Base-by-base conservation (phyloP, 2,329 filamentous ascomycete genomes). In the Exophiala lecanii-corni region DNA sequence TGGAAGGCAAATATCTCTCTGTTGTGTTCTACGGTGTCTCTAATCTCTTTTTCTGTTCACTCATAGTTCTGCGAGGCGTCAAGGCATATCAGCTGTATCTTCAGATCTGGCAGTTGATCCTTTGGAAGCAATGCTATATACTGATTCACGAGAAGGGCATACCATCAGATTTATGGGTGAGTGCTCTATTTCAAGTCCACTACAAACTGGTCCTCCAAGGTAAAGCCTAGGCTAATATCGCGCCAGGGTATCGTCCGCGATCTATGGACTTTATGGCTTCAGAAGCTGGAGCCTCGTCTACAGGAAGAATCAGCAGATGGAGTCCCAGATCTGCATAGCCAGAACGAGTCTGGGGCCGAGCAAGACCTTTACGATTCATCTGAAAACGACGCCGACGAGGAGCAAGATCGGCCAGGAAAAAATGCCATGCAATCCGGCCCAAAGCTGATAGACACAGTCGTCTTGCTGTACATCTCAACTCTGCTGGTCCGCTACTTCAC, bases 121-220 rank as follows among this genome's bases (percentile, higher is more conserved):
- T 98, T 19, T 81, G 89, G 61, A 86, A 84, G 59, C 91, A 97
- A 68, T 68, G 87, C 12, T 67, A 78, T 58, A 89, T 83, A 73
- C 70, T 97, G 20, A 70, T 94, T 10, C 68, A 76, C 16, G 69
- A 73, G 4, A 81, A 81, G 59, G 75, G 76, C 0, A 74, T 92
- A 36, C 81, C 83, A 1, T 63, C 71, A 3, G 84, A 94, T 55
- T 72, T 96, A 9, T 88, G 94, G 70, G 81, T 78, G 54, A 36
- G 47, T 34, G 6, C 7, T n/a, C n/a, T n/a, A n/a, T n/a, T n/a
- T n/a, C n/a, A n/a, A n/a, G 18, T 18, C 13, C 15, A 9, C 12
- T 20, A 13, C 9, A 16, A 23, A 5, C 18, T 18, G 18, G n/a
- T n/a, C n/a, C n/a, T n/a, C n/a, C n/a, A n/a, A n/a, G n/a, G n/a